Evolutionary conservation across 352 stramenopile species (phyloP).

Genomic region (Pythium biforme): DNA sequence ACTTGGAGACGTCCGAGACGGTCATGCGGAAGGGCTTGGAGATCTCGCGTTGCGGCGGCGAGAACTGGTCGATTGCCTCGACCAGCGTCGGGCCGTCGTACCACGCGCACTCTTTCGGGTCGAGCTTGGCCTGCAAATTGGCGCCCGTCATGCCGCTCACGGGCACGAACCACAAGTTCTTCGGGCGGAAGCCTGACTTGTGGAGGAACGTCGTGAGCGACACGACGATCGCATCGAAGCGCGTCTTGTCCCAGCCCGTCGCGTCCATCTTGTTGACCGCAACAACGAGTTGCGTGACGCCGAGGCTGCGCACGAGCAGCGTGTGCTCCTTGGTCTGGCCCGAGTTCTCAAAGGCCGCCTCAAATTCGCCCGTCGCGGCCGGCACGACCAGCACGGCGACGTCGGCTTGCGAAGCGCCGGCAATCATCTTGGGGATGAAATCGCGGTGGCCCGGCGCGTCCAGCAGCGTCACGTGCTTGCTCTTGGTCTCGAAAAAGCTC

Average conservation of each 20-base stretch:
- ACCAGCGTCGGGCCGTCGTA: slow-evolving; percentile 80
- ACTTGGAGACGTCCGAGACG: slow-evolving; percentile 85
- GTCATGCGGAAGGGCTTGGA: slow-evolving; percentile 85
- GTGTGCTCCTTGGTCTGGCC: slow-evolving; percentile 98
- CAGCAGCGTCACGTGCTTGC: slow-evolving; percentile 93
- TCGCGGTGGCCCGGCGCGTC: slow-evolving; percentile 97
- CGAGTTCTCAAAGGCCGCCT: slow-evolving; percentile 92
- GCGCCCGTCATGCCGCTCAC: slow-evolving; percentile 82
- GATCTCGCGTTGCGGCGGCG: slow-evolving; percentile 74
- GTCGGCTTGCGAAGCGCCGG: slow-evolving; percentile 90
- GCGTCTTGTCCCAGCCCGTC: slow-evolving; percentile 76
- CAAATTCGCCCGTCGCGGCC: slow-evolving; percentile 93
- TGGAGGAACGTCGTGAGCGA: slow-evolving; percentile 78
- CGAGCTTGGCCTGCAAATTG: slow-evolving; percentile 76
- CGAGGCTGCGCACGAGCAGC: slow-evolving; percentile 91
- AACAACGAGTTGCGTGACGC: slow-evolving; percentile 95
- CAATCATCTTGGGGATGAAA: slow-evolving; percentile 98
- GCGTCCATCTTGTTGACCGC: slow-evolving; percentile 99
- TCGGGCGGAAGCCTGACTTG: slow-evolving; percentile 68
- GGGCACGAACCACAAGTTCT: slow-evolving; percentile 86
- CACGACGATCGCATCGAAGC: slow-evolving; percentile 77
- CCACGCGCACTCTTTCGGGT: slow-evolving; percentile 55
- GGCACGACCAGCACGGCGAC: slow-evolving; percentile 94
- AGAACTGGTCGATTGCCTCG: slow-evolving; percentile 77
- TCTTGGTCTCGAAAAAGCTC: slow-evolving; percentile 89